Evolutionary conservation across 192 early-diverging fungal genomes (phyloP), one percentile per base, ranked within the genome.

Genomic region (Pilobolus umbonatus): DNA sequence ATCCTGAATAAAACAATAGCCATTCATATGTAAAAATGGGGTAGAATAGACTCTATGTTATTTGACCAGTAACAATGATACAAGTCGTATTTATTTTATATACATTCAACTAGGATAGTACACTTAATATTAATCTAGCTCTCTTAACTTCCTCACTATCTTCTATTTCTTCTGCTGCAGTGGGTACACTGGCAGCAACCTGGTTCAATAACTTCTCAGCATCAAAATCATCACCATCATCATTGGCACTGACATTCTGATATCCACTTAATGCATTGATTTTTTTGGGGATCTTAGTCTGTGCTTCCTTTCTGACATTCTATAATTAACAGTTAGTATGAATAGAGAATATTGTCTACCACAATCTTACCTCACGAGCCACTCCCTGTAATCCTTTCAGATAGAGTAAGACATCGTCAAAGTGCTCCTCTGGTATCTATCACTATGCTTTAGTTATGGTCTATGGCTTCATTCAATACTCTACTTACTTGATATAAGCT

Each of bases 181-280:
- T 11, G 12, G 42, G 29, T 35, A 51, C 30, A 1, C 19, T 29
- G 15, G 17, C 22, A 6, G 30, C 15, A 25, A 57, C 54, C 31
- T 35, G 44, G 4, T 61, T 61, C 43, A 69, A 55, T 38, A 69
- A 38, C 42, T 69, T 69, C 55, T 69, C 67, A 9, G 67, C 67
- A 60, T 69, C 67, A 46, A 69, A 69, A 48, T 69, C 67, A 60
- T 69, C 67, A 28, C 60, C 66, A 40, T 68, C 60, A 21, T 59
- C 54, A 22, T 52, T 52, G 2, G 15, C 35, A 31, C 43, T 19
- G 21, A 26, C 30, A 26, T 19, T 25, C 11, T 25, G 19, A 62
- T 44, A 49, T 51, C 47, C 50, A 26, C 32, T 42, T 31, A 31
- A 22, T n/a, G 24, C 57, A 32, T 29, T 52, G 40, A 28, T 40